A percentile compares a stretch with the other conserved stretches of the same genome.
These are phyloP conservation scores for Chlorociboria aeruginascens DNA, from an alignment of 495 filamentous ascomycete species.

Conservation along the genomic window DNA sequence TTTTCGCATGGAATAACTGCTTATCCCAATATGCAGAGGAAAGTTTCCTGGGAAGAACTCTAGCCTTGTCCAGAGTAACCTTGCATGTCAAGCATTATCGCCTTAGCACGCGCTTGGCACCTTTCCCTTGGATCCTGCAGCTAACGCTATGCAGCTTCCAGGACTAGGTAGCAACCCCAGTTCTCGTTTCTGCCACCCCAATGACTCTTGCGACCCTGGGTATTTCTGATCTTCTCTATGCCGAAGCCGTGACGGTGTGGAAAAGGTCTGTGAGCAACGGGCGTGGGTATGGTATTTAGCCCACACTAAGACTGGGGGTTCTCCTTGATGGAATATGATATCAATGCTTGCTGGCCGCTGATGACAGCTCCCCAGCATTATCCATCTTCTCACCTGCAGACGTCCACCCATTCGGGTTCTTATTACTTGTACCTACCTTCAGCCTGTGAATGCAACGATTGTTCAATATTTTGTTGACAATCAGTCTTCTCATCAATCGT, in stretches of 20 bases:
- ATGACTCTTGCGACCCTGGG: slow-evolving; percentile 8
- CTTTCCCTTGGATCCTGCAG: slow-evolving; percentile 8
- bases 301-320: slow-evolving; percentile 10
- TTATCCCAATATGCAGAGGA: neutral
- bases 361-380: slow-evolving; percentile 13
- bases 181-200: neutral
- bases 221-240: slow-evolving; percentile 6
- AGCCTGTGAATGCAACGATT: slow-evolving; percentile 3
- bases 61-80: neutral
- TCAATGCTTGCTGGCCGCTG: slow-evolving; percentile 8
- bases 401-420: slow-evolving; percentile 5
- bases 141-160: slow-evolving; percentile 11
- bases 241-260: slow-evolving; percentile 1
- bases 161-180: slow-evolving; percentile 11
- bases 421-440: slow-evolving; percentile 3
- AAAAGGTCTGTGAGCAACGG: slow-evolving; percentile 10
- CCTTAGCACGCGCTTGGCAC: neutral
- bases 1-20: slow-evolving; percentile 8
- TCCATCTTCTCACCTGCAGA: slow-evolving; percentile 8
- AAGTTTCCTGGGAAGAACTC: slow-evolving; percentile 7
- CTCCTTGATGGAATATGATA: slow-evolving; percentile 1
- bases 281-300: slow-evolving; percentile 8
- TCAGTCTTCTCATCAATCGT: slow-evolving; percentile 10
- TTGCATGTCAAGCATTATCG: slow-evolving; percentile 5
- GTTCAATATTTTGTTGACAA: neutral